phyloP scores from a whole-genome alignment of 202 grass and related monocot species.

The Dendrocalamus latiflorus region DNA sequence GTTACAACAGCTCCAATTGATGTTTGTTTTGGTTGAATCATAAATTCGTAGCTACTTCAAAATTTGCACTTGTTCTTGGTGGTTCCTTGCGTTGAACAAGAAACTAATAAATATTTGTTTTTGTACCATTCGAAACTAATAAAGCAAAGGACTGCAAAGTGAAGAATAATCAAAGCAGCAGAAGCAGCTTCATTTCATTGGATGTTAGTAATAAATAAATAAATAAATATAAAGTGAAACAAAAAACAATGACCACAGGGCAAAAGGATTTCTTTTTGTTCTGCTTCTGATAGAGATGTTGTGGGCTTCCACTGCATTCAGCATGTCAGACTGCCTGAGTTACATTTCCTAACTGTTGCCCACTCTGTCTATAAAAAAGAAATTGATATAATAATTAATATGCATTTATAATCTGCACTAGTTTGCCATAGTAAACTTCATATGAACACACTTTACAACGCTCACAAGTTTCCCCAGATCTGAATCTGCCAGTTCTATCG shows the following conservation, averaged over 20 bases:
- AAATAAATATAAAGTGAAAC: neutral
- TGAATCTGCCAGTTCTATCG: neutral
- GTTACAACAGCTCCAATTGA: too few relatives aligned
- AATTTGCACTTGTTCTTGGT: neutral
- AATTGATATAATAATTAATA: neutral
- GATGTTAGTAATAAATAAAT: neutral
- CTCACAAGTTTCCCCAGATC: neutral
- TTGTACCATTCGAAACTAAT: neutral
- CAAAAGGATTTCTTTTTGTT: neutral
- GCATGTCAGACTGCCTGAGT: neutral
- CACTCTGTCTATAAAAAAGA: neutral
- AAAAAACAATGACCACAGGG: neutral
- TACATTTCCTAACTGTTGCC: neutral
- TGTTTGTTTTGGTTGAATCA: too few relatives aligned
- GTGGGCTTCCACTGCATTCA: slow-evolving; percentile 10
- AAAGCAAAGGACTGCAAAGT: neutral
- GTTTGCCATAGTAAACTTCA: neutral
- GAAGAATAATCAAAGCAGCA: neutral
- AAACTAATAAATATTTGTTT: neutral
- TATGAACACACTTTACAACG: neutral
- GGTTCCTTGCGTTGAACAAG: neutral
- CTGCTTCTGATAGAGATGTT: slow-evolving; percentile 7
- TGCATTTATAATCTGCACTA: neutral
- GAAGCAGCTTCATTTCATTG: neutral
- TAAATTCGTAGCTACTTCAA: neutral